Base-by-base conservation (phyloP, 2,329 filamentous ascomycete genomes). In the Aspergillus awamori region DNA sequence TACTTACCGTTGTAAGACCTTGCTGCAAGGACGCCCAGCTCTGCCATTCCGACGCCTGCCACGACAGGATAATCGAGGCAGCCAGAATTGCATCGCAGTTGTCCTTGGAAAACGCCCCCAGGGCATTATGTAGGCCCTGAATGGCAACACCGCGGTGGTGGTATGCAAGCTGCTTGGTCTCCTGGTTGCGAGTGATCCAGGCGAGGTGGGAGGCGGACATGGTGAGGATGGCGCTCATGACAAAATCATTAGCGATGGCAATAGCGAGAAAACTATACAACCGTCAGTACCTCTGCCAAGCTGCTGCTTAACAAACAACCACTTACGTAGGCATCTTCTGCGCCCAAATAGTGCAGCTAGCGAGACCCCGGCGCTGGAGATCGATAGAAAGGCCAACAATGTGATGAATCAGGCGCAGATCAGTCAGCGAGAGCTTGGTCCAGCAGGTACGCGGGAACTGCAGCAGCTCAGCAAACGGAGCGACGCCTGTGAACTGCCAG, bases 11-110 rank as follows among this genome's bases (percentile, higher is more conserved):
- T 59, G 91, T 92, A 63, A 93, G 93, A 62, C 93, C 94, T 72
- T 94, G 91, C 83, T 97, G 95, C 62, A 97, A 82, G 67, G 93
- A 93, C 65, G 90, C 92, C 94, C 94, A 98, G 78, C 89, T 91
- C 83, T 84, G 96, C 94, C 93, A 98, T 81, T 98, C 94, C 62
- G 89, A 95, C 59, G 92, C 91, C 80, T 98, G 94, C 93, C 95
- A 98, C 39, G 93, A 96, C 53, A 99, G 84, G 52, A 98, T 86
- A 48, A 97, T 87, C 26, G 94, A 97, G 33, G 93, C 92, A 26
- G 93, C 94, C 58, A 99, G 84, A 64, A 97, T 89, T 47, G 93
- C 93, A 78, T 99, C 94, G 2, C 92, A 94, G 63, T 93, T 96
- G 56, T 90, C 87, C 69, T 87, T 88, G 2, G 91, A 96, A 77